These are phyloP conservation scores for Dunaliella primolecta DNA, from an alignment of 139 green algal genomes.

Conservation along the genomic window DNA sequence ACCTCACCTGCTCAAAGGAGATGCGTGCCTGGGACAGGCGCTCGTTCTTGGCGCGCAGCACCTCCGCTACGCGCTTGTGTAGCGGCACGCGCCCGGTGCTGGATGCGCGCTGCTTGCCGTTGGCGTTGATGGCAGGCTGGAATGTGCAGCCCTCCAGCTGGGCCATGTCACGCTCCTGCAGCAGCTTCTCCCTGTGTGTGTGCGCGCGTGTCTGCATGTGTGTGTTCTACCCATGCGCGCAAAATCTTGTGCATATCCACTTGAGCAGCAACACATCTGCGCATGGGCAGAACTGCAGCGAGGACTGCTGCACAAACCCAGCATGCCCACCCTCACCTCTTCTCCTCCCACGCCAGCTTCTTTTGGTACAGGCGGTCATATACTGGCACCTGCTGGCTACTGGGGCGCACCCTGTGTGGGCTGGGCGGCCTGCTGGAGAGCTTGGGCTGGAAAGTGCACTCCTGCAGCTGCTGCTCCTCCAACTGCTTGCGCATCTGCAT, in stretches of 20 bases:
- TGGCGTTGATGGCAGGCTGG: conserved; percentile 16
- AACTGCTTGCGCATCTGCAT: conserved; percentile 24
- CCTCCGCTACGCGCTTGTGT: conserved; percentile 37
- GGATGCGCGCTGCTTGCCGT: not conserved
- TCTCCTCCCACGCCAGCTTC: conserved; percentile 21
- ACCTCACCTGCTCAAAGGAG: too few species aligned
- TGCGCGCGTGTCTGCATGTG: too few species aligned
- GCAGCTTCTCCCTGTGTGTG: conserved; percentile 24
- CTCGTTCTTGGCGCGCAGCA: conserved; percentile 44
- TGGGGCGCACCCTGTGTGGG: not conserved
- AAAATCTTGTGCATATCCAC: too few species aligned
- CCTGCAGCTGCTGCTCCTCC: conserved; percentile 31
- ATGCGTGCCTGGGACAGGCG: conserved; percentile 37
- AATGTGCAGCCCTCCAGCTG: conserved; percentile 36
- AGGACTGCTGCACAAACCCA: too few species aligned
- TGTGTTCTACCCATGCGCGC: too few species aligned
- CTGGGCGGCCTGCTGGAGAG: conserved; percentile 20
- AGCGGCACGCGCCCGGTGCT: conserved; percentile 27
- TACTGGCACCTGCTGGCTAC: conserved; percentile 7
- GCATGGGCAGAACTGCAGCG: too few species aligned
- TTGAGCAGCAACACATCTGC: too few species aligned
- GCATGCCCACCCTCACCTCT: conserved; percentile 15
- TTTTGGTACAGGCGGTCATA: conserved; percentile 25
- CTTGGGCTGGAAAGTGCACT: conserved; percentile 45
- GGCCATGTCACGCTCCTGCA: conserved; percentile 23